A percentile compares a stretch with the other conserved stretches of the same genome.
Conservation (phyloP, 768 basidiomycete genomes). For the Tylopilus balloui region DNA sequence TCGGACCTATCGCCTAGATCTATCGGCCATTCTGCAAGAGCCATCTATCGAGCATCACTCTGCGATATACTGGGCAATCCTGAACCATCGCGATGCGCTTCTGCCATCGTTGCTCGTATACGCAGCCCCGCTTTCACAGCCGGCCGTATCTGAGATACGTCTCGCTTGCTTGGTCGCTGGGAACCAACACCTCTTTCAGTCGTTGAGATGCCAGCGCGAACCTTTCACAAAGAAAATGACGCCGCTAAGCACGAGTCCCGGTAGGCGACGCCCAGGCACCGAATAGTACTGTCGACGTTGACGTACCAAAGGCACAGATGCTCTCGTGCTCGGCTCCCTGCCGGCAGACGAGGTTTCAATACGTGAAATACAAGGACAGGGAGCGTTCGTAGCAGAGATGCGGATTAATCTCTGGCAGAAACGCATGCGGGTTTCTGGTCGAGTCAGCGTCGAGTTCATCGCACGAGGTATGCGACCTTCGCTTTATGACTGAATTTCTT, state of each 20-base stretch:
- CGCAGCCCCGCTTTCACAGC: constrained; percentile 40
- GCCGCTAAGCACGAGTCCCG: constrained; percentile 8
- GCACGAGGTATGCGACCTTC: constrained; percentile 40
- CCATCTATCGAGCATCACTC: constrained; percentile 59
- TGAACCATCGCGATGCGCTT: constrained; percentile 44
- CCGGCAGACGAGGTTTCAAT: constrained; percentile 54
- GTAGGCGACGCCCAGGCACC: constrained; percentile 1
- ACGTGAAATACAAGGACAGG: constrained; percentile 46
- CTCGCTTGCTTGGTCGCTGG: constrained; percentile 50
- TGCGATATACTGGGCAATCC: constrained; percentile 69
- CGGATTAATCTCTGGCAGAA: constrained; percentile 58
- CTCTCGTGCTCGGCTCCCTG: constrained; percentile 40
- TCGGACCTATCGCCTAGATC: constrained; percentile 41
- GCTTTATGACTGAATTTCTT: background rate
- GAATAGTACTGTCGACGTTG: background rate
- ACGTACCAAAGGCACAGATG: constrained; percentile 40
- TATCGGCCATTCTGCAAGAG: constrained; percentile 58
- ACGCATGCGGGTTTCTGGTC: constrained; percentile 60
- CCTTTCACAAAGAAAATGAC: constrained; percentile 8
- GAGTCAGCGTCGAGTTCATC: constrained; percentile 60
- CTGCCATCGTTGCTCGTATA: constrained; percentile 51
- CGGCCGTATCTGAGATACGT: constrained; percentile 57
- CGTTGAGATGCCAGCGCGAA: constrained; percentile 15
- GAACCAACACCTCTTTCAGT: constrained; percentile 27
- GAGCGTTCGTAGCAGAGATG: constrained; percentile 46